Conservation (phyloP, 2,329 filamentous ascomycete species). For the Fusarium staphyleae region DNA sequence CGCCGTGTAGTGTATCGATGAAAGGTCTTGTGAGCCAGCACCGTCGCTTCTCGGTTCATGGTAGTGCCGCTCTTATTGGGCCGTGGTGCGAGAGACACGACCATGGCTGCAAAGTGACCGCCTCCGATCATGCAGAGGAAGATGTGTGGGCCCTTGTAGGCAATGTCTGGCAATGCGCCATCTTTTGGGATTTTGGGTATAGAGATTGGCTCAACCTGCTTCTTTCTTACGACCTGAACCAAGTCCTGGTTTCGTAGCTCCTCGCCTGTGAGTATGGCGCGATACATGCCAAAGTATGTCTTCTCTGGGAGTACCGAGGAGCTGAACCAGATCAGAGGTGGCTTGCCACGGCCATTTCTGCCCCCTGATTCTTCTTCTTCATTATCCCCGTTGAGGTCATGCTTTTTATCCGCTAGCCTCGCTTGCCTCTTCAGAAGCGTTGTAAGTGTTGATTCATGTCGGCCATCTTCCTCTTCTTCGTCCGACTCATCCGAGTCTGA, state of each 20-base stretch:
- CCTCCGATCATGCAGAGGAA: conserved; percentile 99
- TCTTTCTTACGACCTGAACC: conserved; percentile 73
- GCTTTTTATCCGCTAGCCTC: conserved; percentile 65
- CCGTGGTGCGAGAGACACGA: conserved; percentile 86
- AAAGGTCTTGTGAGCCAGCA: conserved; percentile 96
- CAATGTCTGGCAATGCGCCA: conserved; percentile 60
- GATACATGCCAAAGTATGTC: conserved; percentile 84
- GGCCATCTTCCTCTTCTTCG: conserved; percentile 64
- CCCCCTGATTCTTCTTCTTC: conserved; percentile 50
- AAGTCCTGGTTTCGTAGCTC: conserved; percentile 71
- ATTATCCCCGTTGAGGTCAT: conserved; percentile 59
- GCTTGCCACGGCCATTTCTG: conserved; percentile 66
- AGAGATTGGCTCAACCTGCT: conserved; percentile 74
- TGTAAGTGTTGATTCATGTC: conserved; percentile 74
- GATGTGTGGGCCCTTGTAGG: conserved; percentile 78
- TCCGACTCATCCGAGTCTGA: conserved; percentile 78
- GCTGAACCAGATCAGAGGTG: conserved; percentile 85
- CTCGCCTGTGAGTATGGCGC: conserved; percentile 75
- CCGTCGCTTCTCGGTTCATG: conserved; percentile 83
- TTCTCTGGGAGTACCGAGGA: conserved; percentile 78
- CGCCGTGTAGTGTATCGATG: conserved; percentile 95
- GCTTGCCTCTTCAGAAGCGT: conserved; percentile 85
- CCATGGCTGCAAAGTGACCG: conserved; percentile 96
- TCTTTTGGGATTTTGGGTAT: conserved; percentile 64
- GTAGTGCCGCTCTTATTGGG: conserved; percentile 71